phyloP scores from a whole-genome alignment of 164 flowering plant species.

The Tetracentron sinense region DNA sequence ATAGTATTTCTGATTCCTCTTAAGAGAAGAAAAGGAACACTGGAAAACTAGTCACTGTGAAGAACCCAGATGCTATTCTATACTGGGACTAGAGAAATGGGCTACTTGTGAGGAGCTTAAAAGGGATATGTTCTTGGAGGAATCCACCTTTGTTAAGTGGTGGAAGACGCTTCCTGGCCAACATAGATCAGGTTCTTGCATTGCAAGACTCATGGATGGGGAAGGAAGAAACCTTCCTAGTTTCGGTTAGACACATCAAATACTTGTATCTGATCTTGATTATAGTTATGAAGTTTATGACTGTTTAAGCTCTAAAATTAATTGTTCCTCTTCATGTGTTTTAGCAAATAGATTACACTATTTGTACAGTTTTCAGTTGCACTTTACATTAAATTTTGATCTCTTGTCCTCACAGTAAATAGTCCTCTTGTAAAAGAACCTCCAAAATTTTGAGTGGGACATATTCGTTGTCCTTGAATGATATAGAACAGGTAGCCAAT shows the following conservation, averaged over 20 bases:
- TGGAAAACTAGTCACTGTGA: conserved; percentile 36
- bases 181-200: conserved; percentile 28
- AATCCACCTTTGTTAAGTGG: conserved; percentile 63
- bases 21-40: no score
- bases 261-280: neutral
- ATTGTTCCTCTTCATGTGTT: no score
- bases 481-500: no score
- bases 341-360: neutral
- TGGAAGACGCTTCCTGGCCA: conserved; percentile 51
- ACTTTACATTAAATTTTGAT: neutral
- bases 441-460: no score
- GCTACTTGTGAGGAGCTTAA: conserved; percentile 9
- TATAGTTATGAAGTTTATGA: neutral
- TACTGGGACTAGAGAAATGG: conserved; percentile 41
- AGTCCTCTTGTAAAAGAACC: no score
- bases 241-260: neutral
- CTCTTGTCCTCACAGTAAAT: neutral
- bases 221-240: conserved; percentile 13
- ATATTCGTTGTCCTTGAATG: no score
- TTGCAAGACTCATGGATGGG: conserved; percentile 21
- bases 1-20: no score
- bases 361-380: neutral
- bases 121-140: conserved; percentile 45
- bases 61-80: conserved; percentile 67
- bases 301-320: neutral